Base-by-base conservation (phyloP, 2,329 filamentous ascomycete species). In the Fusarium pseudograminearum region DNA sequence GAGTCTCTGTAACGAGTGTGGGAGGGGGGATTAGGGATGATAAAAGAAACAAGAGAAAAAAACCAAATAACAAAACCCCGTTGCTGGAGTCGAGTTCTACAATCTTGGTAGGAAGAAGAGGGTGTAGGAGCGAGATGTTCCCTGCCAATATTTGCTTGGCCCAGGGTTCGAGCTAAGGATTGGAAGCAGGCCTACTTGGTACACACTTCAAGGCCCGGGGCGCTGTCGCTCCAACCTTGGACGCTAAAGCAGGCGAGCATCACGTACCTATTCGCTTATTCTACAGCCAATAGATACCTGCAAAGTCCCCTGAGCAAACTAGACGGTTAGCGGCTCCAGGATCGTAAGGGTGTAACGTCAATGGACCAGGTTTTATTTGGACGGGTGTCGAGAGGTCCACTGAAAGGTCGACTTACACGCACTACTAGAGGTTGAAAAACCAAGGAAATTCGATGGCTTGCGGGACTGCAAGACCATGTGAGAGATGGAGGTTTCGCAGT, bases 281-380 rank as follows among this genome's bases (percentile, higher is more conserved):
- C 57, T 42, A 34, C 57, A 44, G 66, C 62, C 40, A 59, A 70
- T 67, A 62, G 54, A 47, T 69, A 66, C 66, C 57, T 61, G 46
- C 26, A 28, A 48, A 45, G 60, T 53, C 69, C 69, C 65, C 65
- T 72, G 54, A 38, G 57, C 59, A 55, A 59, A 64, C 73, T 68
- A 65, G 51, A 53, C 26, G 40, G 22, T 58, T 74, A 74, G 72
- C 71, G 68, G 62, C 59, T 54, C 67, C 28, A 61, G 67, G 44
- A 44, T 70, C 59, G 54, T 47, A 67, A 74, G 69, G 73, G 69
- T 74, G 72, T 71, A 74, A 74, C 71, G 67, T 69, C 67, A 74
- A 68, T 74, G 71, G 71, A 67, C 71, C 72, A 65, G 72, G 69
- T 66, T 71, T 61, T 44, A 57, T 57, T 56, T 52, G 47, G 61